Conservation (phyloP, 1,284 basidiomycete species). For the Ceratobasidium sp. region DNA sequence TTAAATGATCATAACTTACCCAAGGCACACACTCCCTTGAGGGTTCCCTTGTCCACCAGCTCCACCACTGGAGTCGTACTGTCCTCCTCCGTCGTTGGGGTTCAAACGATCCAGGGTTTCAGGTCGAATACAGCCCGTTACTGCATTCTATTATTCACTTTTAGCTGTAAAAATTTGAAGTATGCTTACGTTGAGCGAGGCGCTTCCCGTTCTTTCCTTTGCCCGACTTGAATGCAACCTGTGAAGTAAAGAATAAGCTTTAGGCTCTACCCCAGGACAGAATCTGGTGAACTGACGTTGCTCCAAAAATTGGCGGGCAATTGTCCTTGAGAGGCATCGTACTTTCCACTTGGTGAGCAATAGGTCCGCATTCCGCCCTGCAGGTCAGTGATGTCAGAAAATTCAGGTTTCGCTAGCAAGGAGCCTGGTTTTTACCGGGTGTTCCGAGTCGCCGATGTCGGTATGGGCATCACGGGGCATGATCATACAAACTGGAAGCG, state of each 20-base stretch:
- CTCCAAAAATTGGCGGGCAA: constrained; percentile 42
- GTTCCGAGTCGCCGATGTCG: constrained; percentile 41
- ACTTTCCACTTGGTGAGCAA: constrained; percentile 38
- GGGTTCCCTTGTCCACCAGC: constrained; percentile 46
- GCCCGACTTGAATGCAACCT: constrained; percentile 30
- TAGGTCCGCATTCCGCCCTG: constrained; percentile 41
- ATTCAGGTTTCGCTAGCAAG: not conserved
- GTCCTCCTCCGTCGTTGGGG: constrained; percentile 46
- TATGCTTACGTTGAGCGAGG: constrained; percentile 34
- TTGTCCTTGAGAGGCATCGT: constrained; percentile 24
- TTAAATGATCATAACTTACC: constrained; percentile 32
- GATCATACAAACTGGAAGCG: constrained; percentile 24
- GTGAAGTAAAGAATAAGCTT: not conserved
- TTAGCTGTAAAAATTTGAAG: not conserved
- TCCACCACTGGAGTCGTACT: constrained; percentile 48
- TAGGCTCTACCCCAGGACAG: not conserved
- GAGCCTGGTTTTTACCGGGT: constrained; percentile 7
- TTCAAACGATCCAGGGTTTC: constrained; percentile 38
- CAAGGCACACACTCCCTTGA: constrained; percentile 43
- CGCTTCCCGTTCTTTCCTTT: constrained; percentile 36
- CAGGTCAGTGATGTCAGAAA: not conserved
- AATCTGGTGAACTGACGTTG: constrained; percentile 15
- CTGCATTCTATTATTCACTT: not conserved
- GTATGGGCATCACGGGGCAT: constrained; percentile 39
- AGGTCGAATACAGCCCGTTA: constrained; percentile 41